Percentiles rank a stretch among this genome's conserved stretches.
phyloP scores from a whole-genome alignment of 2,329 filamentous ascomycete genomes.

The Ophiocordyceps camponoti-leonardi region DNA sequence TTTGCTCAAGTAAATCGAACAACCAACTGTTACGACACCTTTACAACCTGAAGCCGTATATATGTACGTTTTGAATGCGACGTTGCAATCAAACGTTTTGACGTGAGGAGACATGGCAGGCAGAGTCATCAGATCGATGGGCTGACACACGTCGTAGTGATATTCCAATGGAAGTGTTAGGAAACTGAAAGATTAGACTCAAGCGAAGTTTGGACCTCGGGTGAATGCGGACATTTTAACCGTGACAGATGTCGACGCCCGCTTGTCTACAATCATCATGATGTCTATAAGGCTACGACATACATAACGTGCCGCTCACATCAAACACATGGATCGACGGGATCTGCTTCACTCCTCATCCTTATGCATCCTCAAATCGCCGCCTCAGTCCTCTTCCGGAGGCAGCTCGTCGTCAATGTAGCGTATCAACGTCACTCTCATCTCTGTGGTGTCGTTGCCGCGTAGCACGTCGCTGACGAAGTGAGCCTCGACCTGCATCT shows the following conservation, averaged over 20 bases:
- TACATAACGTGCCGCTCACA: not conserved
- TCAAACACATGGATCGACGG: not conserved
- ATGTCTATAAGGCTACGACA: not conserved
- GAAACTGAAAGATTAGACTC: not conserved
- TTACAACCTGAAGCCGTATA: not conserved
- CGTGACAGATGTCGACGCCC: not conserved
- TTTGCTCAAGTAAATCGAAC: not conserved
- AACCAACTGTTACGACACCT: not conserved
- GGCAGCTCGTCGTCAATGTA: conserved; percentile 98
- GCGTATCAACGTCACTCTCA: conserved; percentile 78
- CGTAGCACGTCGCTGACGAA: conserved; percentile 88
- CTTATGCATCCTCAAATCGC: not conserved
- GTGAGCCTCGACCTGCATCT: conserved; percentile 96
- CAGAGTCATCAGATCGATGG: not conserved
- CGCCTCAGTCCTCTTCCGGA: conserved; percentile 70
- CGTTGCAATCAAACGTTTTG: not conserved
- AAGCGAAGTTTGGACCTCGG: not conserved
- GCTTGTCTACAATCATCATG: not conserved
- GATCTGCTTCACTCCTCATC: not conserved
- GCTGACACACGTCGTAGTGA: not conserved
- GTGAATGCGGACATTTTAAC: not conserved
- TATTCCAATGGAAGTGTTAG: not conserved
- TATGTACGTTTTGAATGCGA: not conserved
- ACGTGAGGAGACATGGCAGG: not conserved
- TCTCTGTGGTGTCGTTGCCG: conserved; percentile 92